A percentile compares a stretch with the other conserved stretches of the same genome.
These are phyloP conservation scores for Taiwanofungus camphoratus DNA, from an alignment of 1,284 basidiomycete genomes.

Conservation along the genomic window DNA sequence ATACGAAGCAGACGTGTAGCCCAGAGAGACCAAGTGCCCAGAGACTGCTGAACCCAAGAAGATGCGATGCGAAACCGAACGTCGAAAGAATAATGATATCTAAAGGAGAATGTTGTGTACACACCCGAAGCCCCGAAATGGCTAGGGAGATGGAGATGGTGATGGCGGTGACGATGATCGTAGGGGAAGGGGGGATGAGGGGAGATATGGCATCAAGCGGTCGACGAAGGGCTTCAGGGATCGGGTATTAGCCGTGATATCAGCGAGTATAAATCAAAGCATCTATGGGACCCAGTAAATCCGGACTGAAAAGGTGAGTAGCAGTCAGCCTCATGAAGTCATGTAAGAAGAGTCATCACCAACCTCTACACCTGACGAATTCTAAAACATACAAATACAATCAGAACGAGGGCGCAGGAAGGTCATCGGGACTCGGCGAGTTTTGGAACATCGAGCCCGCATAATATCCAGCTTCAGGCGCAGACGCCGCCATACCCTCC, in stretches of 20 bases:
- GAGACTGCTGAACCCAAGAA: slow-evolving; percentile 20
- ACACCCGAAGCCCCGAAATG: slow-evolving; percentile 14
- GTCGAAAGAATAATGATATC: slow-evolving; percentile 44
- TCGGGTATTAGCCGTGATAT: slow-evolving; percentile 18
- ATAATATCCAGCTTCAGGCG: slow-evolving; percentile 44
- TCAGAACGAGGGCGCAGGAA: slow-evolving; percentile 58
- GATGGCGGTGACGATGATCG: background rate
- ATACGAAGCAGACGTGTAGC: slow-evolving; percentile 29
- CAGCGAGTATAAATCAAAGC: slow-evolving; percentile 22
- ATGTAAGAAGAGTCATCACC: slow-evolving; percentile 7
- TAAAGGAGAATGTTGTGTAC: slow-evolving; percentile 20
- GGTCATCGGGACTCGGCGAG: slow-evolving; percentile 71
- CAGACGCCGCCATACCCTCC: slow-evolving; percentile 13
- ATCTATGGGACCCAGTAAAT: slow-evolving; percentile 28
- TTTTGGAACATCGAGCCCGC: slow-evolving; percentile 77
- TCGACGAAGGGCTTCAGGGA: slow-evolving; percentile 26
- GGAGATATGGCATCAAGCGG: slow-evolving; percentile 27
- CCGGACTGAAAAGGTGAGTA: slow-evolving; percentile 25
- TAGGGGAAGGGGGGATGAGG: slow-evolving; percentile 7
- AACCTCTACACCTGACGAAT: slow-evolving; percentile 38
- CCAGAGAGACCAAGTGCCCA: slow-evolving; percentile 27
- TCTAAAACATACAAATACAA: slow-evolving; percentile 27
- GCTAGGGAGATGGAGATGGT: slow-evolving; percentile 11
- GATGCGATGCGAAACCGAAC: slow-evolving; percentile 26
- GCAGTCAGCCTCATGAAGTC: background rate